phyloP scores from a whole-genome alignment of 2,329 filamentous ascomycete genomes.

The Pyrenochaeta sp. region DNA sequence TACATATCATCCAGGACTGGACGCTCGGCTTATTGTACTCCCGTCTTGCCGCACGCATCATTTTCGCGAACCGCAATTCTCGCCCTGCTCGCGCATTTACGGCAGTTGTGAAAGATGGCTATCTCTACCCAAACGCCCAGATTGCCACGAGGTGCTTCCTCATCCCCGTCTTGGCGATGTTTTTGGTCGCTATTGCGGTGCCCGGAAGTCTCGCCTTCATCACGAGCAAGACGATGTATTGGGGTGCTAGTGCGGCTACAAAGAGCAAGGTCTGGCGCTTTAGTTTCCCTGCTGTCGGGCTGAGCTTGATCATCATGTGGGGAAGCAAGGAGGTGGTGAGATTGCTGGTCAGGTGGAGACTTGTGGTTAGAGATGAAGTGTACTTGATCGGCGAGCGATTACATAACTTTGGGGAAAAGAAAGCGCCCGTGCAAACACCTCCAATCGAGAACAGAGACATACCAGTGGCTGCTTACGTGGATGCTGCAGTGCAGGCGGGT shows the following conservation, averaged over 20 bases:
- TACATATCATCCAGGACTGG: constrained; percentile 93
- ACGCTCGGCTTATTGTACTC: constrained; percentile 91
- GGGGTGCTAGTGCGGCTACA: constrained; percentile 55
- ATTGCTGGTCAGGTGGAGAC: constrained; percentile 78
- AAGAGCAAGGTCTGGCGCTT: constrained; percentile 67
- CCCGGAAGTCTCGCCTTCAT: constrained; percentile 70
- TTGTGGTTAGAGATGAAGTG: constrained; percentile 88
- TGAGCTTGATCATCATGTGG: constrained; percentile 57
- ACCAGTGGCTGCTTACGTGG: background rate
- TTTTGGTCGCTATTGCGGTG: constrained; percentile 67
- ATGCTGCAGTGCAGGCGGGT: background rate
- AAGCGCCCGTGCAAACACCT: constrained; percentile 16
- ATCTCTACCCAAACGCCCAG: constrained; percentile 77
- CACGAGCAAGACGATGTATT: constrained; percentile 54
- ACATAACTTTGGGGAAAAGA: constrained; percentile 85
- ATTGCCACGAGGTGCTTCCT: constrained; percentile 87
- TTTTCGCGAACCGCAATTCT: constrained; percentile 73
- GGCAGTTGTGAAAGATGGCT: constrained; percentile 74
- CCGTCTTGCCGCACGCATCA: constrained; percentile 76
- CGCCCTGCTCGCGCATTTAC: constrained; percentile 78
- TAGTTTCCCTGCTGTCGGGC: constrained; percentile 74
- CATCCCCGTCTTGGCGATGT: constrained; percentile 74
- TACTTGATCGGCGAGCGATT: constrained; percentile 94
- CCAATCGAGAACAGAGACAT: background rate
- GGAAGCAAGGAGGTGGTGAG: constrained; percentile 60